Base-by-base conservation (phyloP, 2,329 filamentous ascomycete species). In the Hymenoscyphus infarciens region DNA sequence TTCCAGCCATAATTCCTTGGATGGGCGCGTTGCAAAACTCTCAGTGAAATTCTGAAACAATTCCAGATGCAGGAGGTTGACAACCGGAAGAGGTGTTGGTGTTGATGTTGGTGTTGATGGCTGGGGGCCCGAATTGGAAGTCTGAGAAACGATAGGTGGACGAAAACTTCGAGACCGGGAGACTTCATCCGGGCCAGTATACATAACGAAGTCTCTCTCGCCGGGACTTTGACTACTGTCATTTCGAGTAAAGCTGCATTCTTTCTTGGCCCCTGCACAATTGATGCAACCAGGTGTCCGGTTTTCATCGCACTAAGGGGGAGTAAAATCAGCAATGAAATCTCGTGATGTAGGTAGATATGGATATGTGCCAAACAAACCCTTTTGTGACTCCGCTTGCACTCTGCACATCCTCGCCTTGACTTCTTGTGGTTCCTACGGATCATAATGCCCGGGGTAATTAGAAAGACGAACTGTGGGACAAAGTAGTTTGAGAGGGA, bases 21-120 rank as follows among this genome's bases (percentile, higher is more conserved):
- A 19, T 27, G 31, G 45, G 19, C 31, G 25, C 5, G 45, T n/a
- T 35, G 31, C 16, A 29, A 49, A 27, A 38, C 55, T 35, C 8
- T 16, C 13, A 19, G 56, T 42, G 15, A 61, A 61, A 16, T 72
- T 73, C 42, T 79, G 75, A 60, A 75, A 74, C 16, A 80, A 65
- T 59, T 79, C 79, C 5, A 80, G 68, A 53, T 75, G 77, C 3
- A 72, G 64, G 5, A 75, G 27, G 42, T 69, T 70, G 42, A 70
- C 66, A 56, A 62, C 61, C 33, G 64, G 59, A 35, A 45, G 42
- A 38, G 35, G 11, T 25, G 35, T 19, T 11, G 31, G 54, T 39
- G 56, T n/a, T 52, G 19, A 31, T 61, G 45, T 16, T 10, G 55
- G 31, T 31, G 57, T 42, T 25, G 54, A 54, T 52, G 38, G 54